phyloP scores from a whole-genome alignment of 1,284 basidiomycete species.

The Sporisorium scitamineum region DNA sequence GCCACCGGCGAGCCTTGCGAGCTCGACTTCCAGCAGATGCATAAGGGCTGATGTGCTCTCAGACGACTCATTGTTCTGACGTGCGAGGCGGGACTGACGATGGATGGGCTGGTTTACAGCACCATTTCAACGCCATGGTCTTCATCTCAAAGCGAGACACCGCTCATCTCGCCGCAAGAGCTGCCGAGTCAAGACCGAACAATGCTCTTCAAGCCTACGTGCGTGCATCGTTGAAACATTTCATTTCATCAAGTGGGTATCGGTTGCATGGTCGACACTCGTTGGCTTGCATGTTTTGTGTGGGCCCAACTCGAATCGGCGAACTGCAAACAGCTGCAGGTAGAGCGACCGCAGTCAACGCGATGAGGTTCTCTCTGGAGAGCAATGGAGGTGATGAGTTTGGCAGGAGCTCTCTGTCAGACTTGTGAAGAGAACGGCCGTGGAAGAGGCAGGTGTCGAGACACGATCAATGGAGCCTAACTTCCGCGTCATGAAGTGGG shows the following conservation, averaged over 20 bases:
- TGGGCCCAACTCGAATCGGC: neutral
- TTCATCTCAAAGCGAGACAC: neutral
- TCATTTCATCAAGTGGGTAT: constrained; percentile 3
- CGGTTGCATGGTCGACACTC: neutral
- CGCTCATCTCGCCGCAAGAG: neutral
- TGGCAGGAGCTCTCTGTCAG: neutral
- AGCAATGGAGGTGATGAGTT: neutral
- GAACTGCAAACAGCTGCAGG: neutral
- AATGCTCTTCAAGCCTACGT: neutral
- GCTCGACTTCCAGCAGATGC: neutral
- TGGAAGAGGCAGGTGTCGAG: neutral
- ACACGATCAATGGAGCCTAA: neutral
- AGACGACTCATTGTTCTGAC: neutral
- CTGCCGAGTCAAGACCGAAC: neutral
- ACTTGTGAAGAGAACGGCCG: neutral
- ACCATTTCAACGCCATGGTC: neutral
- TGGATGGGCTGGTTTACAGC: neutral
- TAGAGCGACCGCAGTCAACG: neutral
- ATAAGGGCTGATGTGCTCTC: neutral
- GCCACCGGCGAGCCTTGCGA: neutral
- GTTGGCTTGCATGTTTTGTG: neutral
- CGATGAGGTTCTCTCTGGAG: neutral
- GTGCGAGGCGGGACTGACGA: neutral
- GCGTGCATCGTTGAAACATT: neutral
- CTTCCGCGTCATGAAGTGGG: constrained; percentile 24